Evolutionary conservation across 805 yeast species (phyloP), one percentile per base, ranked within the genome.

Genomic region (Candida sithepensis): DNA sequence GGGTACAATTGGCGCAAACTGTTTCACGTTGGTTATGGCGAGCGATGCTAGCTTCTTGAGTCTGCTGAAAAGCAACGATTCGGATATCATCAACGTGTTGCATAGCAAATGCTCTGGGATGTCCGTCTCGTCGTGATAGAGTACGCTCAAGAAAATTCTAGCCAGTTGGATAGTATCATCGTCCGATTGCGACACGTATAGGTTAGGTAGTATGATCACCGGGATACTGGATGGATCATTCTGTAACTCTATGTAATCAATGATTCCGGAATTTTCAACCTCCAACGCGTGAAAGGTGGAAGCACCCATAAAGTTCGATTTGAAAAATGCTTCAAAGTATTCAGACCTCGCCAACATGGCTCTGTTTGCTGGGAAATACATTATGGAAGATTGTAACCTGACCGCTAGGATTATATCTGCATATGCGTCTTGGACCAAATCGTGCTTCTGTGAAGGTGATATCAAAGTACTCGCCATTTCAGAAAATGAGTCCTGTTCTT

Each of bases 41-140:
- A 76, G 70, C 1, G 88, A 82, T 4, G 88, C 82, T 70, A 81
- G 69, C 2, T 82, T 74, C 61, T 85, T 84, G 45, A 86, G 69
- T 37, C 84, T 64, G n/a, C 84, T 90, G 16, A 81, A 68, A 37
- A 81, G 60, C 20, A 84, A 59, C 5, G 34, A 30, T 14, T 30
- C 34, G 5, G 34, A 30, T 12, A 30, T 5, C 34, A 30, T 30
- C 14, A 30, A 12, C 13, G 34, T 7, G 34, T 30, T 30, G 16
- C 34, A 30, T 7, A 30, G 16, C 5, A 30, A n/a, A 30, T 30
- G 34, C 16, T 30, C 34, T 0, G 84, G 79, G 19, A 87, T 70
- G 6, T 70, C 70, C 0, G 79, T 69, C 33, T 75, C 71, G 61
- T 86, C 92, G 55, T 73, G 78, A 59, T 87, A 87, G 14, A 86